Conservation (phyloP, 805 yeast genomes). For the Saccharomycopsis fermentans region DNA sequence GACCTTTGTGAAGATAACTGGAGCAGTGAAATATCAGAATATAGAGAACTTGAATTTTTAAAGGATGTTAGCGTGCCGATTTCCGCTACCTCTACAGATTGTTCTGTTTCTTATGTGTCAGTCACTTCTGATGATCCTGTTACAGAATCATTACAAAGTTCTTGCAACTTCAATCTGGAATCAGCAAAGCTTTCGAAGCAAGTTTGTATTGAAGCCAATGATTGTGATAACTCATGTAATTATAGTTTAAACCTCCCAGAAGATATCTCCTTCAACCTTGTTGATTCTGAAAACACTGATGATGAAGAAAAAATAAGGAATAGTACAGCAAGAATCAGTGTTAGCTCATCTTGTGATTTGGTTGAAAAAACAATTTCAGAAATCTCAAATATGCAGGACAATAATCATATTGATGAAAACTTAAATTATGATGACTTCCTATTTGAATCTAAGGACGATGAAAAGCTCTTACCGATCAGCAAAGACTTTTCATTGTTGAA, state of each 20-base stretch:
- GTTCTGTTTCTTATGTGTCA: neutral
- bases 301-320: neutral
- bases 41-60: too few species aligned
- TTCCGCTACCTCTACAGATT: neutral
- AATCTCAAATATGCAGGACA: neutral
- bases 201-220: neutral
- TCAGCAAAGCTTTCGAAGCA: neutral
- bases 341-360: neutral
- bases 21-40: too few species aligned
- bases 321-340: neutral
- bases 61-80: too few species aligned
- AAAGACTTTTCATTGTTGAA: neutral
- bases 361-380: neutral
- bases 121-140: neutral
- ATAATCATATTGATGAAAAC: neutral
- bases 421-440: neutral
- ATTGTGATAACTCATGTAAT: neutral
- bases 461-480: neutral
- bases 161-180: neutral
- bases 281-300: neutral
- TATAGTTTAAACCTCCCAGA: neutral
- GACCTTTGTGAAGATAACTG: too few species aligned
- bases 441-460: neutral
- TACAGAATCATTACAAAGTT: neutral
- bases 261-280: neutral